Evolutionary conservation across 1,284 basidiomycete species (phyloP).

Genomic region (Moesziomyces parantarcticus): DNA sequence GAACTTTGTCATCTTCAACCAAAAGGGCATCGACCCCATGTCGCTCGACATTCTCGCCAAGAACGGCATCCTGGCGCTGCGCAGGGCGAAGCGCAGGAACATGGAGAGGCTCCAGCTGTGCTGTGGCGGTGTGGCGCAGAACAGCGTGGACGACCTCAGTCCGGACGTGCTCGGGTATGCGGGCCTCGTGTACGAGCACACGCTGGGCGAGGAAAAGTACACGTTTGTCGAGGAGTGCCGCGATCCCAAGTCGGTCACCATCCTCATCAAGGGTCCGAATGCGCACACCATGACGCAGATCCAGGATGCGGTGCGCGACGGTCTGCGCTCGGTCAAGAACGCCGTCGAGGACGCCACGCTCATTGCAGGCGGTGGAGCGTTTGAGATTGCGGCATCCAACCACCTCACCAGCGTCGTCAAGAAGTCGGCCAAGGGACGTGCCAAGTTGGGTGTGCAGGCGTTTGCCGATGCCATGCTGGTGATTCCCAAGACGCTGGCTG

Average conservation of each 20-base stretch:
- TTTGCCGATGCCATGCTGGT: conserved; percentile 94
- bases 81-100: conserved; percentile 89
- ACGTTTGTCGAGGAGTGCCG: conserved; percentile 98
- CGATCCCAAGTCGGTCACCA: conserved; percentile 94
- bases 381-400: conserved; percentile 91
- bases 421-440: conserved; percentile 89
- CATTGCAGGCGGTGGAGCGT: conserved; percentile 95
- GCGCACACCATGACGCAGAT: conserved; percentile 95
- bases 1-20: conserved; percentile 95
- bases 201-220: conserved; percentile 97
- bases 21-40: conserved; percentile 99
- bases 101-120: conserved; percentile 73
- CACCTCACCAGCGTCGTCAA: conserved; percentile 81
- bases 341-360: conserved; percentile 89
- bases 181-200: conserved; percentile 98
- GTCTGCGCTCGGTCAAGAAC: conserved; percentile 95
- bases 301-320: conserved; percentile 95
- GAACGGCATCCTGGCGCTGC: conserved; percentile 92
- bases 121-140: conserved; percentile 94
- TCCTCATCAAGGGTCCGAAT: conserved; percentile 90
- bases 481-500: conserved; percentile 89
- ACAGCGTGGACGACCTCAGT: conserved; percentile 94
- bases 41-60: conserved; percentile 96
- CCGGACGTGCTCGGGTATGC: conserved; percentile 95
- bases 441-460: conserved; percentile 96